These are phyloP conservation scores for Nicotiana undulata DNA, from an alignment of 257 asterid genomes.

Conservation along the genomic window DNA sequence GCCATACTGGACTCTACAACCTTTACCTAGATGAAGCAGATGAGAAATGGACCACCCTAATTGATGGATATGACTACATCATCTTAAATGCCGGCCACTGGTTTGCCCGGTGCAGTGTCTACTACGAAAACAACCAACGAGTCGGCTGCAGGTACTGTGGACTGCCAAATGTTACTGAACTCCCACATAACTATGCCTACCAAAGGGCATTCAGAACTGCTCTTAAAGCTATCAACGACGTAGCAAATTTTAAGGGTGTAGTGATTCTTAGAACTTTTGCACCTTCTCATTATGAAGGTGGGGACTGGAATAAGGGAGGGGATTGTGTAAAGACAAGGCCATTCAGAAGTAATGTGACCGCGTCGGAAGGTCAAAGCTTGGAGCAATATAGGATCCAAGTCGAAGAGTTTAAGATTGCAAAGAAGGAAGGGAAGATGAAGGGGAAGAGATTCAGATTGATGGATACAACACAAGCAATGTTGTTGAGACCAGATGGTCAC, in stretches of 20 bases:
- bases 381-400: slow-evolving; percentile 26
- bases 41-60: slow-evolving; percentile 40
- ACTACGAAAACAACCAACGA: slow-evolving; percentile 14
- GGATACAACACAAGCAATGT: slow-evolving; percentile 31
- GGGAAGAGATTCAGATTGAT: slow-evolving; percentile 25
- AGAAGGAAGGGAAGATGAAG: slow-evolving; percentile 22
- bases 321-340: slow-evolving; percentile 26
- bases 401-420: slow-evolving; percentile 29
- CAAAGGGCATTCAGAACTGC: slow-evolving; percentile 21
- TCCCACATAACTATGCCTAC: slow-evolving; percentile 18
- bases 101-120: slow-evolving; percentile 24
- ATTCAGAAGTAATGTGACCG: slow-evolving; percentile 18
- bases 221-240: slow-evolving; percentile 11
- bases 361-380: slow-evolving; percentile 13
- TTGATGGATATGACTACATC: slow-evolving; percentile 39
- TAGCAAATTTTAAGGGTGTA: slow-evolving; percentile 8
- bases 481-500: slow-evolving; percentile 43
- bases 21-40: slow-evolving; percentile 56
- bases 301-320: slow-evolving; percentile 34
- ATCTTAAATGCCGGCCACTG: slow-evolving; percentile 65
- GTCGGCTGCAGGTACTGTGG: slow-evolving; percentile 17
- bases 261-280: slow-evolving; percentile 10
- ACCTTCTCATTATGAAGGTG: slow-evolving; percentile 8
- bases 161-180: slow-evolving; percentile 1
- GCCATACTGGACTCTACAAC: slow-evolving; percentile 35